Evolutionary conservation across 2,329 filamentous ascomycete species (phyloP), one percentile per base, ranked within the genome.

Genomic region (Talaromyces albobiverticillius): DNA sequence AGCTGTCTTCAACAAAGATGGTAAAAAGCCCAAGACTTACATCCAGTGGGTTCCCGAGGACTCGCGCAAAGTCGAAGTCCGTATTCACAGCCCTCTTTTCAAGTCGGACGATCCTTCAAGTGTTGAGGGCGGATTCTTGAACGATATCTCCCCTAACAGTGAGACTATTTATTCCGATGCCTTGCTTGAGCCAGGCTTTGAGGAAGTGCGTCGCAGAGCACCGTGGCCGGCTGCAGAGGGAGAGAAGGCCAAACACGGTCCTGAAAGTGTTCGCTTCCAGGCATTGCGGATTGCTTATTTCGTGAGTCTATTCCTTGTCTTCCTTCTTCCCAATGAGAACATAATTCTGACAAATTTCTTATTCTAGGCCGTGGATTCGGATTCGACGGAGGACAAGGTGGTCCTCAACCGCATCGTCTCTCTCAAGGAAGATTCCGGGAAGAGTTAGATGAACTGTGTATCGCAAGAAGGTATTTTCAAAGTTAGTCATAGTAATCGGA

Each of bases 401-500:
- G 83, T 96, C 46, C 76, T 97, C 23, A 97, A 97, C 75, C 83
- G 90, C 48, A 96, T 97, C 65, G 92, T 97, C 18, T 89, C 88
- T 47, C 73, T 96, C 65, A 95, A 95, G 77, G 92, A 96, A 41
- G 53, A 55, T 25, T n/a, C 32, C 11, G 55, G 51, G 25, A 57
- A 54, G 55, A 57, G n/a, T 4, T 57, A 36, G 32, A 6, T 36
- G n/a, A 10, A 29, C 25, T 34, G 2, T 34, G 4, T n/a, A 7
- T 36, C n/a, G n/a, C n/a, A n/a, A n/a, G n/a, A n/a, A 13, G n/a
- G n/a, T 36, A 7, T 36, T 36, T 36, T 36, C n/a, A n/a, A n/a
- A 18, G 32, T 16, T 18, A 36, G 32, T 36, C 14, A 36, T 36
- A 36, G 32, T n/a, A 13, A 36, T 16, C 13, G n/a, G 13, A 36